Evolutionary conservation across 83 land plant genomes (phyloP), one percentile per base, ranked within the genome.

Genomic region (Thuja plicata): DNA sequence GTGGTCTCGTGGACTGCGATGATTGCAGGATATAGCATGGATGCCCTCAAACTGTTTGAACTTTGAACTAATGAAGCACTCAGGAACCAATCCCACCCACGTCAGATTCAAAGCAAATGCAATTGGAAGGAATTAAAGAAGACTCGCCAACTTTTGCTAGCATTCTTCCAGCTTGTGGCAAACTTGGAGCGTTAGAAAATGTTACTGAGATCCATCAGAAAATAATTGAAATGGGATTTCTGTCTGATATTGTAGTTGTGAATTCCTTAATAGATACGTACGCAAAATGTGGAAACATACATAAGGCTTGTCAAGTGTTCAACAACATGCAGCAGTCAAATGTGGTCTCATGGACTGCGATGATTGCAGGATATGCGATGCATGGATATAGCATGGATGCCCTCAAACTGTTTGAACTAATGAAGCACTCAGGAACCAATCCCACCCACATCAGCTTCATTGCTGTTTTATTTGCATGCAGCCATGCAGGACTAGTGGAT

Each of bases 341-440:
- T 82, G 57, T 37, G 73, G 84, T 92, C 16, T 34, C 88, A 7
- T 88, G 90, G 89, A 92, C 89, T 66, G 83, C 93, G 32, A 90
- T 92, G 91, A 88, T 92, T 19, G 77, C 55, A 54, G 92, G 90
- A 13, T 92, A 91, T 91, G 94, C 94, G 30, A 88, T 87, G 37
- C 78, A 88, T 88, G 92, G 94, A 6, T 85, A 50, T 35, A 89
- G 54, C 37, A 54, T 27, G 78, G 89, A 89, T 21, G 91, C 85
- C 16, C 38, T 91, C 32, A 17, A 80, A 32, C 90, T 93, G 9
- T 92, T 92, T 90, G 90, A 93, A 46, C 70, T 76, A 81, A 62
- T 87, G 87, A 37, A 90, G 88, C 86, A 73, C 3, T 86, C 35
- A 27, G 90, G 89, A 6, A 24, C 85, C 8, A 83, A 37, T 43